Evolutionary conservation across 768 basidiomycete species (phyloP), one percentile per base, ranked within the genome.

Genomic region (Trametopsis cervina): DNA sequence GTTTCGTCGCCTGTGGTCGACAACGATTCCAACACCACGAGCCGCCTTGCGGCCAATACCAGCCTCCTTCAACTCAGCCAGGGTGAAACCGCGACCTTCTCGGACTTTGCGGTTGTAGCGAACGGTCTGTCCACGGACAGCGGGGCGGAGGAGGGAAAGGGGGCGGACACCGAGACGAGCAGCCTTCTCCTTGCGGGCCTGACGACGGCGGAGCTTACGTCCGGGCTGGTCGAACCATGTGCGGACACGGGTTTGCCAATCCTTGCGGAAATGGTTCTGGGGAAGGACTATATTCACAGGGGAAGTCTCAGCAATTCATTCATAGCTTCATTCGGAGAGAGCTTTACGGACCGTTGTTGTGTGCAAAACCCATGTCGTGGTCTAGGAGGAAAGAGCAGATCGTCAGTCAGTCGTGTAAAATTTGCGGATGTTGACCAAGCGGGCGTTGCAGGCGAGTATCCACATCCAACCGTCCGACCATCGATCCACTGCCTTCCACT

Each of bases 191-290:
- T 91, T 85, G 71, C 96, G 89, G 38, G 93, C 91, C 40, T 75
- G 83, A 67, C 96, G 88, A 66, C 96, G 80, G 68, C 90, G 88
- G 68, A 93, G 87, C 75, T 98, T 98, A 66, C 89, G 88, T 42
- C 94, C 95, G 49, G 96, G 92, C 73, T 99, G 96, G 77, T 98
- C 89, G 68, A 98, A 98, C 94, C 94, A 93, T 65, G 91, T 95
- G 70, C 85, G 85, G 60, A 95, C 92, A 57, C 86, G 87, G 64
- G 84, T 79, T 71, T 98, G 95, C 94, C 94, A 98, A 69, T 98
- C 94, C 83, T 98, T 98, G 76, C 83, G 89, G 81, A 93, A 93
- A 69, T 96, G 92, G 72, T 93, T 93, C 60, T 70, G 78, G 73
- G 82, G 92, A 69, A 95, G 89, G 74, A 89, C 89, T 88, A 55